Percentiles rank a stretch among this genome's conserved stretches.
These are phyloP conservation scores for Panicum miliaceum DNA, from an alignment of 176 grass and related monocot genomes.

Conservation along the genomic window DNA sequence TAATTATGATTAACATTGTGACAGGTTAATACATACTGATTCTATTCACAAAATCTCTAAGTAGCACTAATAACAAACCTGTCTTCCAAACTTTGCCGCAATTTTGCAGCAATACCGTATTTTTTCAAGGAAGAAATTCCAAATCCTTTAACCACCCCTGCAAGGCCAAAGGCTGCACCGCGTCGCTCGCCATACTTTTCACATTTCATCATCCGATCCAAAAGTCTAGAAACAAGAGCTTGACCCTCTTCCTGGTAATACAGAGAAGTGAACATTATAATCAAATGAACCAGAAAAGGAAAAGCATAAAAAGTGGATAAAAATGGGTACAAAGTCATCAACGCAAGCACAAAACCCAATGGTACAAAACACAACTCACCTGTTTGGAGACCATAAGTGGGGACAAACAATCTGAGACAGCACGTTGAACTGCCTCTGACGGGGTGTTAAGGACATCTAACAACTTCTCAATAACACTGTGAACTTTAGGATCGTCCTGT, in stretches of 20 bases:
- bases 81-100: slow-evolving; percentile 76
- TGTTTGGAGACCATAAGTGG: slow-evolving; percentile 93
- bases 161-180: slow-evolving; percentile 97
- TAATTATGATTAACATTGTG: slow-evolving; percentile 20
- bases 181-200: slow-evolving; percentile 95
- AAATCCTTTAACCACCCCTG: slow-evolving; percentile 97
- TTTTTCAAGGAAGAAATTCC: slow-evolving; percentile 90
- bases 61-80: slow-evolving; percentile 55
- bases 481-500: slow-evolving; percentile 99
- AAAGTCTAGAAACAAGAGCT: slow-evolving; percentile 74
- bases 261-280: slow-evolving; percentile 29
- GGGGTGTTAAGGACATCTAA: slow-evolving; percentile 95
- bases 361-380: slow-evolving; percentile 45
- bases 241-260: slow-evolving; percentile 79
- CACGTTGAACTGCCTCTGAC: slow-evolving; percentile 93
- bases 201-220: slow-evolving; percentile 89
- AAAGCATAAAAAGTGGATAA: not conserved
- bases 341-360: slow-evolving; percentile 24
- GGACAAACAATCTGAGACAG: slow-evolving; percentile 93
- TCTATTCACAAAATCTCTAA: slow-evolving; percentile 11
- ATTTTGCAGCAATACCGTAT: slow-evolving; percentile 71
- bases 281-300: slow-evolving; percentile 31
- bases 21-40: slow-evolving; percentile 35
- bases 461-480: slow-evolving; percentile 95
- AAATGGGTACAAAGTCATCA: slow-evolving; percentile 11